These are phyloP conservation scores for Fagus crenata DNA, from an alignment of 306 rosid species.

Conservation along the genomic window DNA sequence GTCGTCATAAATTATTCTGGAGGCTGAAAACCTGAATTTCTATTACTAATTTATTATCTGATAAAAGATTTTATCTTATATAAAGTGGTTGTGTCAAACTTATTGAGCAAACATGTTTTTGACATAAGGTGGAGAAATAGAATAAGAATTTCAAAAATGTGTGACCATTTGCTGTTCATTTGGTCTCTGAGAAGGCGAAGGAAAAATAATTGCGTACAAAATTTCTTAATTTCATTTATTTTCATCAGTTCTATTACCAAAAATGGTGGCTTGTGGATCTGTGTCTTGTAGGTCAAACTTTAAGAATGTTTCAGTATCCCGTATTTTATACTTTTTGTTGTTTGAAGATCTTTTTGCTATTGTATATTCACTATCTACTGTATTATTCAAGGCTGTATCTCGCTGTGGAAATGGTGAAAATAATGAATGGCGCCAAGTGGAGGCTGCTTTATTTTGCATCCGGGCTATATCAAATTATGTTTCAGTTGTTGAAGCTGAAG, in stretches of 20 bases:
- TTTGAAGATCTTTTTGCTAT: conserved; percentile 16
- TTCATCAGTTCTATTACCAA: background rate
- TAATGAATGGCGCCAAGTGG: conserved; percentile 89
- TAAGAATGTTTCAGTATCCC: background rate
- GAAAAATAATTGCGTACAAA: background rate
- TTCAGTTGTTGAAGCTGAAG: conserved; percentile 82
- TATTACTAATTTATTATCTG: background rate
- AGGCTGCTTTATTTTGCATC: conserved; percentile 96
- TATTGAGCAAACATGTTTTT: background rate
- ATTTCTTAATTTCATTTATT: background rate
- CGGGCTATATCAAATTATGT: conserved; percentile 89
- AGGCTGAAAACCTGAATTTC: background rate
- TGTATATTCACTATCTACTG: background rate
- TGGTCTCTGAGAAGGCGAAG: background rate
- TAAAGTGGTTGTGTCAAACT: background rate
- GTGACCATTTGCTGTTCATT: background rate
- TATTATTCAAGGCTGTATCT: conserved; percentile 68
- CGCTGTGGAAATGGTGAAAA: conserved; percentile 63
- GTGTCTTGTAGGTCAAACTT: background rate
- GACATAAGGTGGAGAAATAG: background rate
- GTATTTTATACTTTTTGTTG: conserved; percentile 20
- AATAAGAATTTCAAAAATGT: background rate
- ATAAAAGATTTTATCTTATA: background rate
- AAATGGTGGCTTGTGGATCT: background rate
- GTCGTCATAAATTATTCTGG: background rate